A percentile compares a stretch with the other conserved stretches of the same genome.
Conservation (phyloP, 192 early-diverging fungal species). For the Spizellomyces sp. region DNA sequence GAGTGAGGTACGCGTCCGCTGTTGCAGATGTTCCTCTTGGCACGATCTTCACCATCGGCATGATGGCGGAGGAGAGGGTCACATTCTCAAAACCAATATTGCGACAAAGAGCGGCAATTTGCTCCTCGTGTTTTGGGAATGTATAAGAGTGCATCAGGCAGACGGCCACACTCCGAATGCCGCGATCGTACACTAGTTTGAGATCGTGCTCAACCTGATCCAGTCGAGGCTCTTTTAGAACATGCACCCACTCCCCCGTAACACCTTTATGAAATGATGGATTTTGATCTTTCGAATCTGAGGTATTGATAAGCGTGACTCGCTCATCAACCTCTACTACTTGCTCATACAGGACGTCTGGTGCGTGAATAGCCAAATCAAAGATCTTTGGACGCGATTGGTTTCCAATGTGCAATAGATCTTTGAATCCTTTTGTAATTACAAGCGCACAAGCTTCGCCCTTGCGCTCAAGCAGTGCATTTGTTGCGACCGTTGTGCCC, state of each 20-base stretch:
- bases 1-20: slow-evolving; percentile 94
- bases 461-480: slow-evolving; percentile 62
- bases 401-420: slow-evolving; percentile 80
- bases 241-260: slow-evolving; percentile 83
- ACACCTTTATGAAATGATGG: slow-evolving; percentile 64
- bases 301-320: slow-evolving; percentile 35
- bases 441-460: slow-evolving; percentile 88
- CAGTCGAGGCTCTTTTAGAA: slow-evolving; percentile 70
- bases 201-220: slow-evolving; percentile 60
- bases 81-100: slow-evolving; percentile 84
- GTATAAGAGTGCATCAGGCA: slow-evolving; percentile 96
- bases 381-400: slow-evolving; percentile 95
- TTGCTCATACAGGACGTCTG: slow-evolving; percentile 80
- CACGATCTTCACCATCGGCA: slow-evolving; percentile 95
- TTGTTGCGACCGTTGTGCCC: slow-evolving; percentile 98
- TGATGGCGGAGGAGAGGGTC: slow-evolving; percentile 75
- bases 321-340: slow-evolving; percentile 84
- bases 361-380: slow-evolving; percentile 83
- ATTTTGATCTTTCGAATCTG: slow-evolving; percentile 19
- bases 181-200: slow-evolving; percentile 60
- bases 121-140: slow-evolving; percentile 81
- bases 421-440: slow-evolving; percentile 91
- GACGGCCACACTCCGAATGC: slow-evolving; percentile 85
- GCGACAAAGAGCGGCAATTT: slow-evolving; percentile 65
- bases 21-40: slow-evolving; percentile 88